These are phyloP conservation scores for Hemisphaericaspora xylofermentans DNA, from an alignment of 1,139 yeast species.

Conservation along the genomic window DNA sequence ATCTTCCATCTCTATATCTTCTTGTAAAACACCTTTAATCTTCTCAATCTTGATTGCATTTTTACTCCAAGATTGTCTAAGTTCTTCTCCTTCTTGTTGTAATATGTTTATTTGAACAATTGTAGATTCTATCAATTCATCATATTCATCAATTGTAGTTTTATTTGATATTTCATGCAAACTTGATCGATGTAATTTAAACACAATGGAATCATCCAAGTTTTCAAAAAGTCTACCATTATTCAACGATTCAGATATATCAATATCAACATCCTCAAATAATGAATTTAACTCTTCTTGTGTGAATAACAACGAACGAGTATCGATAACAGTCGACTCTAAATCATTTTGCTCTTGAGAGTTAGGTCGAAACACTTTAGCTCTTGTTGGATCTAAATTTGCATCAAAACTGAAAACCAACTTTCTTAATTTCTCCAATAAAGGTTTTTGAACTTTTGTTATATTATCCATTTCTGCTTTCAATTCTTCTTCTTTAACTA, in stretches of 20 bases:
- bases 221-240: constrained; percentile 23
- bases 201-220: constrained; percentile 18
- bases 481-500: constrained; percentile 18
- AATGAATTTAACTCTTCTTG: constrained; percentile 20
- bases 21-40: constrained; percentile 23
- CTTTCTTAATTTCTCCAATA: constrained; percentile 33
- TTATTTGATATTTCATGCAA: constrained; percentile 16
- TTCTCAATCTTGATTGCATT: constrained; percentile 35
- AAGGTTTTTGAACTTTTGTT: constrained; percentile 34
- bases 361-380: constrained; percentile 8
- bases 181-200: constrained; percentile 15
- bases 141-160: constrained; percentile 32
- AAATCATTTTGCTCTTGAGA: constrained; percentile 6
- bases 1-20: constrained; percentile 17
- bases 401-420: constrained; percentile 27
- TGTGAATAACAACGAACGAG: constrained; percentile 21
- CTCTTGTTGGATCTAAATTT: constrained; percentile 14
- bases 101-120: constrained; percentile 27
- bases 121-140: constrained; percentile 28
- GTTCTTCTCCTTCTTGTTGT: constrained; percentile 29
- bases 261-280: constrained; percentile 21
- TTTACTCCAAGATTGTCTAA: constrained; percentile 35
- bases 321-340: constrained; percentile 16
- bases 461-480: constrained; percentile 27
- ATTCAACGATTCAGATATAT: constrained; percentile 26